Base-by-base conservation (phyloP, 2,329 filamentous ascomycete genomes). In the Nothopassalora personata region DNA sequence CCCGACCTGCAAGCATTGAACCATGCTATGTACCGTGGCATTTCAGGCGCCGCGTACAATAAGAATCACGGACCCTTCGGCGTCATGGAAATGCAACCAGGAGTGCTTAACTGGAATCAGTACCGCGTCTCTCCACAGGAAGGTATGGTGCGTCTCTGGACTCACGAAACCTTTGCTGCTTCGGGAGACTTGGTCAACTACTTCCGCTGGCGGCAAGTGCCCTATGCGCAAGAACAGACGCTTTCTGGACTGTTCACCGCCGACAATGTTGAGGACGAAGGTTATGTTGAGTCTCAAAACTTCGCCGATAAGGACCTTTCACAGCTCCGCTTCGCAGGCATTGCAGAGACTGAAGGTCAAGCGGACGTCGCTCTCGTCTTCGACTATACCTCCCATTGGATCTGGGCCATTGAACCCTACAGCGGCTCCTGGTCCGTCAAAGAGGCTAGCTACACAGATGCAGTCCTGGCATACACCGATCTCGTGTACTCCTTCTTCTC, bases 31-130 rank as follows among this genome's bases (percentile, higher is more conserved):
- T 67, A 67, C 34, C 61, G 64, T 19, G 64, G 64, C 31, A 53
- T 67, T 0, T 62, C 64, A 18, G 66, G 64, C 9, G 57, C 62
- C 19, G 64, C 59, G 3, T 65, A 65, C 36, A 57, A 34, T 1
- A 34, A 57, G 7, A 60, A 59, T 8, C 36, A 58, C 6, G 66
- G 66, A 7, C 63, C 66, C 0, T 65, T 65, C 23, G 66, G 66
- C 10, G 64, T 67, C 6, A 66, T 67, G 66, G 64, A 66, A 15
- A 64, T 65, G 66, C 59, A 67, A n/a, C 66, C 63, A 9, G 66
- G 66, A 10, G 64, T 67, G 1, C 49, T 67, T 13, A 67, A 67
- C 15, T 66, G 64, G 66, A 65, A 65, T 13, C 51, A 49, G 11
- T 66, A 65, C 46, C 62, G 65, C 19, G 65, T 66, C n/a, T 66